These are phyloP conservation scores for Leccinum broughii DNA, from an alignment of 768 basidiomycete species.

Conservation along the genomic window DNA sequence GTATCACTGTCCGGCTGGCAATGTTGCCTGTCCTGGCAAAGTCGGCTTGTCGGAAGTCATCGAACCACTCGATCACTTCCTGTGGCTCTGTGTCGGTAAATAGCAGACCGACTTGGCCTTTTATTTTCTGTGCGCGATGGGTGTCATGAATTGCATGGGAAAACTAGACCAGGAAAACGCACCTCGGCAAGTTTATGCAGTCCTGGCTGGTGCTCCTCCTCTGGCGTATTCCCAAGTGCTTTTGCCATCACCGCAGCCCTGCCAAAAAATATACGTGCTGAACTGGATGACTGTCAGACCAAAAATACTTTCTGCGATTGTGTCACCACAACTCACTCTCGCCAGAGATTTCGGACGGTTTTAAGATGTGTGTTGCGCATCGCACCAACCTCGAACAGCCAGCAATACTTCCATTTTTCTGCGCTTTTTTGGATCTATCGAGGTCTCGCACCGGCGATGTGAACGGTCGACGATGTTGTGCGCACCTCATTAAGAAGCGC, in stretches of 20 bases:
- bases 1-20: constrained; percentile 69
- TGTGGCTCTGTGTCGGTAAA: constrained; percentile 90
- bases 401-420: constrained; percentile 93
- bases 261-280: constrained; percentile 90
- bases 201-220: constrained; percentile 82
- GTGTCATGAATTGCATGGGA: constrained; percentile 8
- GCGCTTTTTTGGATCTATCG: constrained; percentile 74
- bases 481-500: constrained; percentile 77
- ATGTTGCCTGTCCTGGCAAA: constrained; percentile 88
- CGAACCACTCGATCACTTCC: constrained; percentile 95
- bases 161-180: constrained; percentile 34
- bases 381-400: constrained; percentile 92
- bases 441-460: constrained; percentile 27
- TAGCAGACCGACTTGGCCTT: constrained; percentile 91
- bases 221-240: constrained; percentile 83
- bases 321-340: constrained; percentile 58
- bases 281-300: constrained; percentile 27
- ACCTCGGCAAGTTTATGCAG: constrained; percentile 80
- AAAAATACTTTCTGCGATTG: not conserved
- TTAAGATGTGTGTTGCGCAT: constrained; percentile 96
- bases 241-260: constrained; percentile 91
- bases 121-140: constrained; percentile 66
- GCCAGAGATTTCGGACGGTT: constrained; percentile 92
- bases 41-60: constrained; percentile 83
- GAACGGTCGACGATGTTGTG: constrained; percentile 12